phyloP scores from a whole-genome alignment of 352 stramenopile genomes.

The Phytophthora europaea region DNA sequence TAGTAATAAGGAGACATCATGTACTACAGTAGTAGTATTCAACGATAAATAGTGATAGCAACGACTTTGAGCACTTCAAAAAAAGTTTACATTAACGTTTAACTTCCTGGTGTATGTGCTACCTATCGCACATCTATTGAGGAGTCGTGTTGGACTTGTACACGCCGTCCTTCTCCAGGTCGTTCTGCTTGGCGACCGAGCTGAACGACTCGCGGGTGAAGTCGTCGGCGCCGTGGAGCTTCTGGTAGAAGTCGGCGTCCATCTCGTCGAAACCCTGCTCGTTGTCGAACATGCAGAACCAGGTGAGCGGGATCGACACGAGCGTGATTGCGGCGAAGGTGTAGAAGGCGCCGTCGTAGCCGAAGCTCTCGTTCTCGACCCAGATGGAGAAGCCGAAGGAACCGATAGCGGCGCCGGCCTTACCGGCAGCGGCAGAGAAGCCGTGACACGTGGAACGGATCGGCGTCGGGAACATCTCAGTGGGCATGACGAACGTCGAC shows the following conservation, averaged over 20 bases:
- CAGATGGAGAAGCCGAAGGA: constrained; percentile 78
- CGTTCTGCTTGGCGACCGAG: constrained; percentile 35
- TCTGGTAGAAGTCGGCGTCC: constrained; percentile 66
- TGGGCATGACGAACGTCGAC: constrained; percentile 91
- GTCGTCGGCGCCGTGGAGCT: constrained; percentile 44
- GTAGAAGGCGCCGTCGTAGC: constrained; percentile 72
- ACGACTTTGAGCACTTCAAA: too few relatives aligned
- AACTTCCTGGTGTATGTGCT: constrained; percentile 19
- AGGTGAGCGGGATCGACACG: constrained; percentile 68
- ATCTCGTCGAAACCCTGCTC: constrained; percentile 62
- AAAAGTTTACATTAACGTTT: constrained; percentile 16
- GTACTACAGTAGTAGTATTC: too few relatives aligned
- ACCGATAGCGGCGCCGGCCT: constrained; percentile 83
- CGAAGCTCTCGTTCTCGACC: constrained; percentile 65
- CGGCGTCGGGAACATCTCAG: constrained; percentile 88
- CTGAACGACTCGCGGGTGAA: constrained; percentile 51
- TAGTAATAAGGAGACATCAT: too few relatives aligned
- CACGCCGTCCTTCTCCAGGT: constrained; percentile 39
- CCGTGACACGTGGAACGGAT: constrained; percentile 91
- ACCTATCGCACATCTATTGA: constrained; percentile 30
- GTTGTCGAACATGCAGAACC: constrained; percentile 78
- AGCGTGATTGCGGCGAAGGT: constrained; percentile 62
- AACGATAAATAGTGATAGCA: too few relatives aligned
- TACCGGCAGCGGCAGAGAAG: constrained; percentile 88
- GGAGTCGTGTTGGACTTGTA: constrained; percentile 39